These are phyloP conservation scores for Aspergillus hortae DNA, from an alignment of 2,329 filamentous ascomycete genomes.

Conservation along the genomic window DNA sequence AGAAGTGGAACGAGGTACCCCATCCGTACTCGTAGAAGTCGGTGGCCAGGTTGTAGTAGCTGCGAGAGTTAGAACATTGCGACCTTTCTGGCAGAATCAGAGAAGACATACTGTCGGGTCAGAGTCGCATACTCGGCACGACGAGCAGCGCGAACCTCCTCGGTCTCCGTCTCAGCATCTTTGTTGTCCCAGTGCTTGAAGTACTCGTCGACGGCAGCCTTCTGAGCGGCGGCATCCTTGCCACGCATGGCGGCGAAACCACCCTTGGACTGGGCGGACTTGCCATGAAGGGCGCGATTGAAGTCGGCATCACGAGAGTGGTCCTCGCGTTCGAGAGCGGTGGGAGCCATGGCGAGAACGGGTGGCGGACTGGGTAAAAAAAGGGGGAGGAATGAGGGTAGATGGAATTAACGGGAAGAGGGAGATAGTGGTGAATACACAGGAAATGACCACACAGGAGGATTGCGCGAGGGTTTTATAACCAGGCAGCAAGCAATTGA, in stretches of 20 bases:
- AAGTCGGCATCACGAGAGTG: conserved; percentile 83
- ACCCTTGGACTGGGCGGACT: conserved; percentile 65
- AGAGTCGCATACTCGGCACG: conserved; percentile 87
- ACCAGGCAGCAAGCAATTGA: not conserved
- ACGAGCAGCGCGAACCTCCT: conserved; percentile 74
- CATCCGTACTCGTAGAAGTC: conserved; percentile 97
- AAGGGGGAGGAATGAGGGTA: conserved; percentile 14
- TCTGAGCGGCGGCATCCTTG: conserved; percentile 76
- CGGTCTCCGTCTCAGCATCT: conserved; percentile 72
- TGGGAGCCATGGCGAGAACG: conserved; percentile 47
- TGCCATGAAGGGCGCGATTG: conserved; percentile 81
- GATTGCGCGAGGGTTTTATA: not conserved
- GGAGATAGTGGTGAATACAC: not conserved
- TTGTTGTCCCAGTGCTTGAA: conserved; percentile 98
- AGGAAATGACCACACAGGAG: not conserved
- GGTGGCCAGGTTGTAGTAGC: conserved; percentile 96
- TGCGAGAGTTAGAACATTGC: conserved; percentile 30
- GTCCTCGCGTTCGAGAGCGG: conserved; percentile 73
- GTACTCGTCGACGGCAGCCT: conserved; percentile 83
- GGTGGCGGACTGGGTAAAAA: conserved; percentile 3
- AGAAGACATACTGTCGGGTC: conserved; percentile 72
- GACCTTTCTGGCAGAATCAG: not conserved
- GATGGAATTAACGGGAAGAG: not conserved
- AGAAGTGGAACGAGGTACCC: conserved; percentile 97
- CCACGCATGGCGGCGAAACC: conserved; percentile 79